These are phyloP conservation scores for Floccularia luteovirens DNA, from an alignment of 768 basidiomycete genomes.

Conservation along the genomic window DNA sequence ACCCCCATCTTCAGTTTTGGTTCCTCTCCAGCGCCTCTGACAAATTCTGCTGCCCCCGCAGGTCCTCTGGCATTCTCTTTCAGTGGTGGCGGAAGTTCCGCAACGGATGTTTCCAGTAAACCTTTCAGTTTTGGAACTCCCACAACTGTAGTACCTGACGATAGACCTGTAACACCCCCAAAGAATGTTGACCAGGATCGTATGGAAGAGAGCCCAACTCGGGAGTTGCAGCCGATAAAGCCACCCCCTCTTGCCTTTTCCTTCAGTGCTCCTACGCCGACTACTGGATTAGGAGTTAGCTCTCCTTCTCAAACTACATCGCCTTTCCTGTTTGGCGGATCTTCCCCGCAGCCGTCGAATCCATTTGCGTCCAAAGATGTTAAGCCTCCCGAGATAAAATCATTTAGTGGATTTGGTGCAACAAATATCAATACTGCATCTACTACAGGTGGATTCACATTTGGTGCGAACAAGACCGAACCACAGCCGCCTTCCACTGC, in stretches of 20 bases:
- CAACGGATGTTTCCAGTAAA: constrained; percentile 40
- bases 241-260: too few relatives aligned
- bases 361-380: constrained; percentile 39
- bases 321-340: constrained; percentile 24
- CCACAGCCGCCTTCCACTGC: constrained; percentile 29
- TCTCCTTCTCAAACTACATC: constrained; percentile 16
- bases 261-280: constrained; percentile 28
- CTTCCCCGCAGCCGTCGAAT: constrained; percentile 24
- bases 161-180: constrained; percentile 60
- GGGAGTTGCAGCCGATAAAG: constrained; percentile 48
- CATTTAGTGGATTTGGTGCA: constrained; percentile 43
- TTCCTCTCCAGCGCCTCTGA: constrained; percentile 17
- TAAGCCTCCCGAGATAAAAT: constrained; percentile 36
- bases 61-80: constrained; percentile 40
- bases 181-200: constrained; percentile 54
- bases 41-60: constrained; percentile 12
- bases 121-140: constrained; percentile 47
- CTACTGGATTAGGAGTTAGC: constrained; percentile 35
- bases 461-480: constrained; percentile 35
- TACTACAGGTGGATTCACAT: constrained; percentile 30
- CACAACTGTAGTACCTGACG: constrained; percentile 18
- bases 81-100: constrained; percentile 32
- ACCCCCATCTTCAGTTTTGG: constrained; percentile 33
- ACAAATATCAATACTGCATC: constrained; percentile 19
- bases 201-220: constrained; percentile 80